Base-by-base conservation (phyloP, 2,329 filamentous ascomycete genomes). In the Elsinoe batatas region DNA sequence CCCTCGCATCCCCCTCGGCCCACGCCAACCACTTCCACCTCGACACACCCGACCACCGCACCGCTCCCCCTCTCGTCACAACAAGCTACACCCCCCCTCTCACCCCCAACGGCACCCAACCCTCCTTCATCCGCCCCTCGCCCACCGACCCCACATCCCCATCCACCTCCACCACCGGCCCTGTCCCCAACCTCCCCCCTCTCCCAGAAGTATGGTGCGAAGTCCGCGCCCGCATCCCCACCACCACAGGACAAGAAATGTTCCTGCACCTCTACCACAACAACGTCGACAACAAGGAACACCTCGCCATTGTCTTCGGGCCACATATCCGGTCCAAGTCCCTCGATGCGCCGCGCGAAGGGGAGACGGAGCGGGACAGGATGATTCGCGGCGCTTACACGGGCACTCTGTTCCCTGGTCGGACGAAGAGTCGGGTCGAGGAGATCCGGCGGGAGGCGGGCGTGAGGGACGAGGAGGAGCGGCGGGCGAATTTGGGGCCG, bases 221-320 rank as follows among this genome's bases (percentile, higher is more conserved):
- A 61, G 93, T 97, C 49, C 86, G 93, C 62, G 93, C 93, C 15
- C 85, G 93, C 55, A 98, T 98, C 64, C 93, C 93, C 0, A 97
- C 91, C 0, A 91, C 89, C 1, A 83, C 80, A 0, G 91, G 91
- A 3, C 87, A 90, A 10, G 91, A 98, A 71, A 97, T 98, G 90
- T 98, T 94, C 71, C 73, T 98, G 53, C 91, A 98, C 67, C 76
- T 97, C 0, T 98, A 98, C 73, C 84, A 84, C 60, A 98, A 98
- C 71, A 87, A 87, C 64, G 82, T 88, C 5, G 93, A 98, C 70
- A 88, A 85, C 61, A 98, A 98, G 71, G 93, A 98, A 67, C 93
- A 98, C 68, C 74, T 98, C 53, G 93, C 93, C 15, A 97, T 98
- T 66, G 93, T 98, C 0, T 98, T 98, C 70, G 93, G 93, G 2